These are phyloP conservation scores for Ophiostoma tasmaniense DNA, from an alignment of 2,329 filamentous ascomycete species.

Conservation along the genomic window DNA sequence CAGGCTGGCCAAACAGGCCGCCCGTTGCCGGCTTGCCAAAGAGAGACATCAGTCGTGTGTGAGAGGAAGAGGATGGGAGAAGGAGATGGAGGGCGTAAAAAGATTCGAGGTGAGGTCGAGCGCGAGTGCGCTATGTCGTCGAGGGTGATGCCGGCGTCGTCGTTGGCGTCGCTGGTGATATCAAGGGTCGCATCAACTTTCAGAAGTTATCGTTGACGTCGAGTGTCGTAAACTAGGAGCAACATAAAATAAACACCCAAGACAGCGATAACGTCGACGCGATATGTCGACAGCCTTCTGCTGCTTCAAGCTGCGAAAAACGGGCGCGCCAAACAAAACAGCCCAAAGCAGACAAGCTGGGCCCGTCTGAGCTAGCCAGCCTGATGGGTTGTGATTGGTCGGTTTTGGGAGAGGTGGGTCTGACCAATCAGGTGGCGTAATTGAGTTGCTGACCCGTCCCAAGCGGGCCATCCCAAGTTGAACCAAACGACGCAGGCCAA, in stretches of 20 bases:
- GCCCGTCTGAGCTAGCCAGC: slow-evolving; percentile 18
- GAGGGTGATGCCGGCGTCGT: neutral
- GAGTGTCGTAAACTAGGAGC: neutral
- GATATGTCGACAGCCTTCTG: neutral
- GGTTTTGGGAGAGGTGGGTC: neutral
- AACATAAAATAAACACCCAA: neutral
- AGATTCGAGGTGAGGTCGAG: neutral
- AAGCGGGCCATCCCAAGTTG: slow-evolving; percentile 4
- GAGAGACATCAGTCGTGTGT: slow-evolving; percentile 19
- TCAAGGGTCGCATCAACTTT: neutral
- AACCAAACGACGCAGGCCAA: slow-evolving; percentile 6
- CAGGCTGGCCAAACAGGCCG: slow-evolving; percentile 15
- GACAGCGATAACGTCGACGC: neutral
- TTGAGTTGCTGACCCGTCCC: slow-evolving; percentile 21
- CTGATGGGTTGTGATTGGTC: slow-evolving; percentile 19
- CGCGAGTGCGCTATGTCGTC: neutral
- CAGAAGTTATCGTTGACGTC: neutral
- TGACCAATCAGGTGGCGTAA: slow-evolving; percentile 21
- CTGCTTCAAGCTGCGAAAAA: neutral
- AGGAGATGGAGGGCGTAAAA: neutral
- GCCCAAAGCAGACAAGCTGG: slow-evolving; percentile 1
- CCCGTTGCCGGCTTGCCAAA: slow-evolving; percentile 20
- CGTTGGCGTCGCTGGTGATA: neutral
- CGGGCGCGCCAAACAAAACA: slow-evolving; percentile 8
- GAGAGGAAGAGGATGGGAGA: neutral